Percentiles rank a stretch among this genome's conserved stretches.
phyloP scores from a whole-genome alignment of 1,139 yeast genomes.

The Taphrina deformans region DNA sequence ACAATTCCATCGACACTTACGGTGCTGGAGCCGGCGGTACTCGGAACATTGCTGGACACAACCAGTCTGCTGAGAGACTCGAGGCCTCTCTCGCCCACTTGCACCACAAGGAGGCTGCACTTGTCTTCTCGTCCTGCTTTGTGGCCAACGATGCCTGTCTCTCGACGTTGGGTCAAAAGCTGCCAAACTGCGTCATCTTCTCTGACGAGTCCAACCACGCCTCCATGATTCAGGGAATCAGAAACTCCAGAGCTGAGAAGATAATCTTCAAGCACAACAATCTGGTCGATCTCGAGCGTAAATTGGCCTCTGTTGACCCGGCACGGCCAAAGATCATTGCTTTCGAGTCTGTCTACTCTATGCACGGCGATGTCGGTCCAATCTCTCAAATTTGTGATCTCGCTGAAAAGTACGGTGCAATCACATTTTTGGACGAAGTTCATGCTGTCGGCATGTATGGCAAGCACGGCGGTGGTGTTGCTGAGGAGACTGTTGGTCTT shows the following conservation, averaged over 20 bases:
- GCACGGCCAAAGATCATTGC: conserved; percentile 91
- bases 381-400: conserved; percentile 89
- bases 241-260: conserved; percentile 83
- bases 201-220: conserved; percentile 95
- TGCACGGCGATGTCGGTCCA: conserved; percentile 97
- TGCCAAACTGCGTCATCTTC: conserved; percentile 85
- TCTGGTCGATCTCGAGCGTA: conserved; percentile 73
- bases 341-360: conserved; percentile 93
- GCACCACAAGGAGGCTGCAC: conserved; percentile 92
- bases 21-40: conserved; percentile 99
- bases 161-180: conserved; percentile 83
- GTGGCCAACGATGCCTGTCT: conserved; percentile 98
- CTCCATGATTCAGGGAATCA: conserved; percentile 94
- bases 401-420: conserved; percentile 96
- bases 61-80: conserved; percentile 76
- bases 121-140: conserved; percentile 91
- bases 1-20: conserved; percentile 74
- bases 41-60: conserved; percentile 97
- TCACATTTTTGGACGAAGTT: conserved; percentile 95
- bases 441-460: conserved; percentile 99
- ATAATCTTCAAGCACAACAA: conserved; percentile 91
- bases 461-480: conserved; percentile 99
- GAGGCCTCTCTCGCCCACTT: conserved; percentile 85
- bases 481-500: conserved; percentile 93
- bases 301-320: conserved; percentile 75